A percentile compares a stretch with the other conserved stretches of the same genome.
Evolutionary conservation across 768 basidiomycete genomes (phyloP).

Genomic region (Suillus cothurnatus): DNA sequence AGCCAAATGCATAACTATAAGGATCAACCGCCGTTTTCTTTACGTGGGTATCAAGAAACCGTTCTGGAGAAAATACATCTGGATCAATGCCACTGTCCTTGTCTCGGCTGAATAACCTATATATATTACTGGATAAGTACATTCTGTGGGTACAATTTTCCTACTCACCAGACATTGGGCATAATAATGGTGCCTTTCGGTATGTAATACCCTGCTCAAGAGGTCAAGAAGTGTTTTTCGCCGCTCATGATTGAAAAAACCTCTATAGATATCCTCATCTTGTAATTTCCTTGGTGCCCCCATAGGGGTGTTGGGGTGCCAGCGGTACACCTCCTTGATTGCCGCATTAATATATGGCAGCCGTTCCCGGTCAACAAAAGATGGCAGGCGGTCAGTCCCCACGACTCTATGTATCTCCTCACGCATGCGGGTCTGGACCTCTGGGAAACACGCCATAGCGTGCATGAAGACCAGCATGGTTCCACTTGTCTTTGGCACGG

Average conservation of each 20-base stretch:
- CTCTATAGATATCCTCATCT: constrained; percentile 14
- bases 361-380: constrained; percentile 40
- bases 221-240: not conserved
- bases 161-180: constrained; percentile 7
- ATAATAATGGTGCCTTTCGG: constrained; percentile 7
- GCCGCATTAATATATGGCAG: constrained; percentile 40
- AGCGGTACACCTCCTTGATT: constrained; percentile 27
- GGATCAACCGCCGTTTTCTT: constrained; percentile 8
- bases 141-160: not conserved
- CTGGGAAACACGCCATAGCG: constrained; percentile 9
- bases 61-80: constrained; percentile 8
- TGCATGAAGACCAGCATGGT: constrained; percentile 11
- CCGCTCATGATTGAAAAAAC: not conserved
- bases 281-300: constrained; percentile 16
- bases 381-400: constrained; percentile 43
- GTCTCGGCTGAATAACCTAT: constrained; percentile 8
- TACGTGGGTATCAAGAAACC: constrained; percentile 7
- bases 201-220: constrained; percentile 7
- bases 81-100: constrained; percentile 7
- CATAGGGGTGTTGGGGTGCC: constrained; percentile 16
- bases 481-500: constrained; percentile 2
- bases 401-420: constrained; percentile 49
- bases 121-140: not conserved
- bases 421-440: constrained; percentile 4
- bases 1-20: constrained; percentile 11